Evolutionary conservation across 148 eudicot species (phyloP).

Genomic region (Vaccinium macrocarpon): DNA sequence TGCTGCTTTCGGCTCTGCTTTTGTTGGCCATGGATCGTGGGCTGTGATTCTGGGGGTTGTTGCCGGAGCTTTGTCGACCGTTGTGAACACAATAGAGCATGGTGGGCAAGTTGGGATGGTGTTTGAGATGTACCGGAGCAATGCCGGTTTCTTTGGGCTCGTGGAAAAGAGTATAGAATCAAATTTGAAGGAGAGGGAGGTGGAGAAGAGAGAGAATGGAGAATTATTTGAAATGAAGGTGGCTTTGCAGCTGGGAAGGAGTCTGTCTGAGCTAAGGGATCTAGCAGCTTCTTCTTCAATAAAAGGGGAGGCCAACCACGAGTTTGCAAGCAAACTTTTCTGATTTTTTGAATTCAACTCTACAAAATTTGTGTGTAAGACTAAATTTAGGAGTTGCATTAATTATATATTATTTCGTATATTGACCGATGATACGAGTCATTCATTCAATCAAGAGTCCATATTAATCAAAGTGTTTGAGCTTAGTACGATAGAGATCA

Average conservation of each 20-base stretch:
- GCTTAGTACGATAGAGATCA: too few relatives aligned
- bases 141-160: slow-evolving; percentile 40
- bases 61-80: slow-evolving; percentile 32
- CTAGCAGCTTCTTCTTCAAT: slow-evolving; percentile 31
- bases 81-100: slow-evolving; percentile 17
- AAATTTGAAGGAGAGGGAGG: slow-evolving; percentile 25
- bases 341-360: slow-evolving; percentile 8
- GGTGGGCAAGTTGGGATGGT: slow-evolving; percentile 70
- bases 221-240: slow-evolving; percentile 48
- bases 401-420: too few relatives aligned
- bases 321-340: slow-evolving; percentile 55
- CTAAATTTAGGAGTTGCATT: too few relatives aligned
- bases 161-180: slow-evolving; percentile 34
- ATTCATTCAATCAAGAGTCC: too few relatives aligned
- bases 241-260: slow-evolving; percentile 44
- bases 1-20: too few relatives aligned
- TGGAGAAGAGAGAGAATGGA: slow-evolving; percentile 36
- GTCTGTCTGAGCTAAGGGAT: slow-evolving; percentile 38
- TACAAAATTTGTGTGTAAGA: too few relatives aligned
- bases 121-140: slow-evolving; percentile 55
- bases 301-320: slow-evolving; percentile 27
- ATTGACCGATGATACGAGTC: too few relatives aligned
- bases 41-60: slow-evolving; percentile 17
- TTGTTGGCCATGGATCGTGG: not conserved
- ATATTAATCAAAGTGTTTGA: too few relatives aligned